phyloP scores from a whole-genome alignment of 495 filamentous ascomycete genomes.

The Aspergillus egyptiacus region DNA sequence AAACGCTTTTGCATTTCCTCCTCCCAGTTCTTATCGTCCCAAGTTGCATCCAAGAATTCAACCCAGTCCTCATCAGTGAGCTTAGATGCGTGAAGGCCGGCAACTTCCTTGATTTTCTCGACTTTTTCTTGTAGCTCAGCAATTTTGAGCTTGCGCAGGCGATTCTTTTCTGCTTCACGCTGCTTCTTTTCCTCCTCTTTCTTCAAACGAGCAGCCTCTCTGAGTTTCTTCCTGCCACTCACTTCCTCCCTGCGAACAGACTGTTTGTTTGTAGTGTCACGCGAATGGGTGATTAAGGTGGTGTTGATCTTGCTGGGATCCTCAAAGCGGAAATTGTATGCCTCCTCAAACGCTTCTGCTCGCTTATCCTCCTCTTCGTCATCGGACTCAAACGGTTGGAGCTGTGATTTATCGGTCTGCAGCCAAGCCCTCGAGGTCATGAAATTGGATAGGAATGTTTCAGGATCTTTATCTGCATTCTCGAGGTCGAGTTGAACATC shows the following conservation, averaged over 20 bases:
- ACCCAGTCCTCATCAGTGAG: constrained; percentile 71
- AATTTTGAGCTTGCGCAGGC: constrained; percentile 77
- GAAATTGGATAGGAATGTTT: constrained; percentile 84
- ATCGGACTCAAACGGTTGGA: constrained; percentile 82
- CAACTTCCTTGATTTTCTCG: constrained; percentile 75
- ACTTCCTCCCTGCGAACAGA: constrained; percentile 79
- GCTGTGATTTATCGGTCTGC: constrained; percentile 50
- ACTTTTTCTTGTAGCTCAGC: constrained; percentile 83
- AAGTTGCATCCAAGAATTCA: constrained; percentile 75
- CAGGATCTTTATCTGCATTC: constrained; percentile 82
- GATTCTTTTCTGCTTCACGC: constrained; percentile 72
- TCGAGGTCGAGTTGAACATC: constrained; percentile 56
- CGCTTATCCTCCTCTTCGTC: constrained; percentile 77
- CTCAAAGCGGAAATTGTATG: constrained; percentile 97
- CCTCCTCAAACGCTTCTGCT: constrained; percentile 82
- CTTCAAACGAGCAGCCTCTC: constrained; percentile 68
- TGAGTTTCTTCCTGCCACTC: constrained; percentile 64
- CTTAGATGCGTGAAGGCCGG: constrained; percentile 62
- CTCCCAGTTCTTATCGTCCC: constrained; percentile 83
- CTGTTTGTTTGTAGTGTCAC: constrained; percentile 71
- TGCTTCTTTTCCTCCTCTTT: constrained; percentile 73
- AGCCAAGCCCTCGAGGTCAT: constrained; percentile 86
- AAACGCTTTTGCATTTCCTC: constrained; percentile 80
- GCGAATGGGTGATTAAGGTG: constrained; percentile 74
- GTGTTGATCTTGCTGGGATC: constrained; percentile 81